Evolutionary conservation across 73 alveolate genomes (phyloP).

Genomic region (Paramecium octaurelia): DNA sequence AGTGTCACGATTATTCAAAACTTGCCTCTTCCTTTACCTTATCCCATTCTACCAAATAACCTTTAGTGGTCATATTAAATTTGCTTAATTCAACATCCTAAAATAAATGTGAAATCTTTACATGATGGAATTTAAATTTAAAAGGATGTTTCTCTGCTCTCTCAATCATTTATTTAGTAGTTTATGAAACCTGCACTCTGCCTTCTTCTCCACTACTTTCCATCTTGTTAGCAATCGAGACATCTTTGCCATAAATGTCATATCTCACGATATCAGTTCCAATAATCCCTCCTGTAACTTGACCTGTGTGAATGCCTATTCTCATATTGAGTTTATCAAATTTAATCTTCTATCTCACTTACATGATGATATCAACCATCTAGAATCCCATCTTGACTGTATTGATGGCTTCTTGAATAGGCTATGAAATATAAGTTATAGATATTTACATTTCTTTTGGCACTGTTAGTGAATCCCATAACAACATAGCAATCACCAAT

Average conservation of each 20-base stretch:
- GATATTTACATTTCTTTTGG: constrained; percentile 36
- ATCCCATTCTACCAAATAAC: constrained; percentile 21
- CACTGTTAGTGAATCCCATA: constrained; percentile 57
- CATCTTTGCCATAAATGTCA: constrained; percentile 50
- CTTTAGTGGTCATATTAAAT: constrained; percentile 5
- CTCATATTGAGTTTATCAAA: constrained; percentile 71
- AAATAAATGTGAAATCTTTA: background rate
- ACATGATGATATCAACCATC: constrained; percentile 78
- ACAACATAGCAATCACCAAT: constrained; percentile 69
- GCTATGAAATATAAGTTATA: background rate
- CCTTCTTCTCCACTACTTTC: constrained; percentile 55
- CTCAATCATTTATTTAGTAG: constrained; percentile 20
- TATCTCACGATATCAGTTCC: constrained; percentile 54
- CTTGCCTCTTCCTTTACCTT: background rate
- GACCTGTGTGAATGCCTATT: constrained; percentile 66
- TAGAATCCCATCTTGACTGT: constrained; percentile 82
- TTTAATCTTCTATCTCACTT: constrained; percentile 72
- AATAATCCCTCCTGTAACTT: constrained; percentile 47
- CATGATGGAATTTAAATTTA: constrained; percentile 18
- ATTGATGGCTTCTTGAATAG: constrained; percentile 71
- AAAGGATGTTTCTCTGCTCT: constrained; percentile 46
- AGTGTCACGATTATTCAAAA: background rate
- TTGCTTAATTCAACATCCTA: constrained; percentile 33
- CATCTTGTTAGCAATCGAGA: constrained; percentile 50
- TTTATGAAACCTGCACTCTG: background rate